Evolutionary conservation across 768 basidiomycete species (phyloP).

Genomic region (Lentinula aciculospora): DNA sequence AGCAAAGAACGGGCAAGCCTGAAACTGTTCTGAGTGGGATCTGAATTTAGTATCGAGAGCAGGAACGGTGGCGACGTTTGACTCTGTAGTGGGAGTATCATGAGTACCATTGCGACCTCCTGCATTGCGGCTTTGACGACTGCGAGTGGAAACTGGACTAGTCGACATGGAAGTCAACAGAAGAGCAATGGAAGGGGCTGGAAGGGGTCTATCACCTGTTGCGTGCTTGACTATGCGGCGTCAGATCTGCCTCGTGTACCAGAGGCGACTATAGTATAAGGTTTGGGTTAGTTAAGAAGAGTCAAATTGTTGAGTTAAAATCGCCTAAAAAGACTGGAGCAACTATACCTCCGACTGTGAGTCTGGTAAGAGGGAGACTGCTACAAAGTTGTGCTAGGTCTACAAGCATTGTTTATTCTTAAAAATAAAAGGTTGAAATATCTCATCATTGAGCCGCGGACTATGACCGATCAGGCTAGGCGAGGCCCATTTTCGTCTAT

Average conservation of each 20-base stretch:
- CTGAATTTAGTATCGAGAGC: not conserved
- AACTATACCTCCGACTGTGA: too few relatives aligned
- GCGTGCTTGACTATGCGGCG: not conserved
- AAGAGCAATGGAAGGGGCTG: not conserved
- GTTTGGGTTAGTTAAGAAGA: too few relatives aligned
- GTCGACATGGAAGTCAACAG: not conserved
- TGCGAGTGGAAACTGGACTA: not conserved
- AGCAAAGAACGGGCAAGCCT: not conserved
- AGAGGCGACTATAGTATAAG: not conserved
- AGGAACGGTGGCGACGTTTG: too few relatives aligned
- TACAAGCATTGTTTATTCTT: too few relatives aligned
- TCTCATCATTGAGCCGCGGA: too few relatives aligned
- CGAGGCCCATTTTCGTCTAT: too few relatives aligned
- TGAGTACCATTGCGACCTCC: not conserved
- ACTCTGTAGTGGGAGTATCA: not conserved
- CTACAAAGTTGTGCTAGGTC: too few relatives aligned
- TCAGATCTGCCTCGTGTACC: not conserved
- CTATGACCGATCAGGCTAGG: too few relatives aligned
- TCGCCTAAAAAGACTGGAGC: too few relatives aligned
- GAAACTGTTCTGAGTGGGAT: not conserved
- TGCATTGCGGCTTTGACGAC: not conserved
- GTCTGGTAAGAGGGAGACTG: too few relatives aligned
- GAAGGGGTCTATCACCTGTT: not conserved
- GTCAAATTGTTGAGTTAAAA: too few relatives aligned
- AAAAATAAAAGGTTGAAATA: too few relatives aligned